phyloP scores from a whole-genome alignment of 768 basidiomycete species.

The Boletus coccyginus region DNA sequence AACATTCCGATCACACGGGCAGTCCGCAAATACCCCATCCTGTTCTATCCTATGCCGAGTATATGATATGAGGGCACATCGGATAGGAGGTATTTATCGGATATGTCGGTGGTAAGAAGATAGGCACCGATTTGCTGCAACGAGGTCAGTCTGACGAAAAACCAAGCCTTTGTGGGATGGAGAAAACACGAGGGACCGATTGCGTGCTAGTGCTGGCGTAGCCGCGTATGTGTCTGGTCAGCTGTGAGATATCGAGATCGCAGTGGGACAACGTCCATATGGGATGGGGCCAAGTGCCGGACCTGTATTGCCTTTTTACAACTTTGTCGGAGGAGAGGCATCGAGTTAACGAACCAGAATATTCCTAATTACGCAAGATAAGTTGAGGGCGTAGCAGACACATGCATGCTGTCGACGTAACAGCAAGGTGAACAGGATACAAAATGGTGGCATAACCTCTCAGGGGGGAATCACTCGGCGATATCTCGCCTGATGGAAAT shows the following conservation, averaged over 20 bases:
- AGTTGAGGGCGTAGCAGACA: conserved; percentile 5
- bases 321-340: neutral
- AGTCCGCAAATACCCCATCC: conserved; percentile 7
- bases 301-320: conserved; percentile 6
- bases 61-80: neutral
- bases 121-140: conserved; percentile 20
- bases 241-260: conserved; percentile 20
- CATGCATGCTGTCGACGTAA: conserved; percentile 30
- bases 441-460: conserved; percentile 8
- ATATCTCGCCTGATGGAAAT: conserved; percentile 14
- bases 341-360: conserved; percentile 15
- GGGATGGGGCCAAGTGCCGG: conserved; percentile 1
- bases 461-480: conserved; percentile 17
- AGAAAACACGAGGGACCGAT: conserved; percentile 8
- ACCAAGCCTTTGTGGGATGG: conserved; percentile 18
- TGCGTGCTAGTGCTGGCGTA: conserved; percentile 4
- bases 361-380: conserved; percentile 20
- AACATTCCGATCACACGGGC: conserved; percentile 21
- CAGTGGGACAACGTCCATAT: conserved; percentile 3
- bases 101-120: conserved; percentile 16
- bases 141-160: conserved; percentile 10
- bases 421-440: conserved; percentile 4
- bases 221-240: neutral
- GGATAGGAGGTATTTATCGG: conserved; percentile 23
- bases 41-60: neutral